Base-by-base conservation (phyloP, 2,329 filamentous ascomycete genomes). In the Nannizziopsis arthrosporioides region DNA sequence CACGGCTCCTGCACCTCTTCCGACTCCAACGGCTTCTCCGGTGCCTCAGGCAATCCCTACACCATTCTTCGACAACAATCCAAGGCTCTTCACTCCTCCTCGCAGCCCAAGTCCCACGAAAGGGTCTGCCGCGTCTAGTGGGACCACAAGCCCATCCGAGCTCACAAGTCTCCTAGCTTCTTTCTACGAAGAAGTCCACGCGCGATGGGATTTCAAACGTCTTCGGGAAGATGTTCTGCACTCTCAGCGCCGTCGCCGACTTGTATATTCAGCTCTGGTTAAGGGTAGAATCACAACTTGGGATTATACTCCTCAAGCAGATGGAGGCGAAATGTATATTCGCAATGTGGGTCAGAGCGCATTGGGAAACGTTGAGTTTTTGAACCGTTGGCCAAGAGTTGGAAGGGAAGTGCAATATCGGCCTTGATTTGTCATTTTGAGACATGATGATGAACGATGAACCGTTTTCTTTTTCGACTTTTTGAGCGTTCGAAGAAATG, bases 211-310 rank as follows among this genome's bases (percentile, higher is more conserved):
- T 61, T 83, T 94, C 62, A 73, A 82, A 37, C 70, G 72, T 53
- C 90, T 95, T 58, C 88, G 84, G 4, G 66, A 78, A 47, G 75
- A 85, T 46, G 86, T 92, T 1, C 66, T 93, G 7, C 68, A 73
- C 35, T 88, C 83, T 39, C 89, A 95, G 71, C 81, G 88, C 37
- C 81, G 82, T 60, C 78, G 89, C 11, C 77, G 82, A 44, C 68
- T 94, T 7, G 84, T 87, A 19, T 93, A 86, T 81, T 77, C 77
- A 36, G 85, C 89, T 0, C 73, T 95, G 54, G 84, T 80, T 62
- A 68, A 81, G 64, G 89, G 88, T 48, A 72, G 72, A 32, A 87
- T 85, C 56, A 84, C 84, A 35, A 77, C 80, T 61, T 95, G 89
- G 89, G 89, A 95, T 66, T 84, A 83, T 67, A 77, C 89, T 68